Evolutionary conservation across 2,329 filamentous ascomycete genomes (phyloP).

Genomic region (Talaromyces sp.): DNA sequence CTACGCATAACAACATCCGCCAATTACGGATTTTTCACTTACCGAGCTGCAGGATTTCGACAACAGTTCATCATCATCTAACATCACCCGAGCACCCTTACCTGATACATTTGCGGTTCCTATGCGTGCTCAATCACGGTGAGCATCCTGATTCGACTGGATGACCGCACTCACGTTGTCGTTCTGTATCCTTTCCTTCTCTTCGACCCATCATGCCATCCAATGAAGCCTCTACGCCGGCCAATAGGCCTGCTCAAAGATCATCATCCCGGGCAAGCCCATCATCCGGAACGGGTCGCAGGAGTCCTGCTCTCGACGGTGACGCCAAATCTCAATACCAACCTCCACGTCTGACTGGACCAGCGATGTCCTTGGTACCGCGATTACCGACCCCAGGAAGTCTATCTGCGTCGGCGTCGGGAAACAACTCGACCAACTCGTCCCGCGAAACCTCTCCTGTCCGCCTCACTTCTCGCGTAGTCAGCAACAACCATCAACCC

Average conservation of each 20-base stretch:
- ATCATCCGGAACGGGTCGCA: constrained; percentile 21
- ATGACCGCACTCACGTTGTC: constrained; percentile 30
- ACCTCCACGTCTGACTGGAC: constrained; percentile 25
- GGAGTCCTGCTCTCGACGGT: constrained; percentile 28
- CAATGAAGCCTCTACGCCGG: constrained; percentile 25
- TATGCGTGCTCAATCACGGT: constrained; percentile 1
- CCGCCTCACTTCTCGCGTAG: constrained; percentile 30
- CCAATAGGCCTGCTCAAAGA: constrained; percentile 23
- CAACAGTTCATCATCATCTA: not conserved
- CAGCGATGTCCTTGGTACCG: constrained; percentile 33
- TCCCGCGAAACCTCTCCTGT: constrained; percentile 51
- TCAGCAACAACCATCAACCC: constrained; percentile 28
- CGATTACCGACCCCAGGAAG: constrained; percentile 28
- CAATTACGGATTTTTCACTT: constrained; percentile 1
- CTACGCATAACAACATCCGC: constrained; percentile 7
- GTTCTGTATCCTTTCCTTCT: constrained; percentile 22
- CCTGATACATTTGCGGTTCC: not conserved
- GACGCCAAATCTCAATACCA: constrained; percentile 31
- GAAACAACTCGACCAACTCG: constrained; percentile 44
- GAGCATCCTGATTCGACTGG: constrained; percentile 12
- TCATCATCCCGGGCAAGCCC: constrained; percentile 12
- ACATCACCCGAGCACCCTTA: constrained; percentile 1
- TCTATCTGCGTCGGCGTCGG: constrained; percentile 35
- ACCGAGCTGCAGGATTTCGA: constrained; percentile 11
- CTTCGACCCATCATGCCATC: constrained; percentile 21